Percentiles rank a stretch among this genome's conserved stretches.
Conservation (phyloP, 2,329 filamentous ascomycete species). For the Rutstroemia sp. region DNA sequence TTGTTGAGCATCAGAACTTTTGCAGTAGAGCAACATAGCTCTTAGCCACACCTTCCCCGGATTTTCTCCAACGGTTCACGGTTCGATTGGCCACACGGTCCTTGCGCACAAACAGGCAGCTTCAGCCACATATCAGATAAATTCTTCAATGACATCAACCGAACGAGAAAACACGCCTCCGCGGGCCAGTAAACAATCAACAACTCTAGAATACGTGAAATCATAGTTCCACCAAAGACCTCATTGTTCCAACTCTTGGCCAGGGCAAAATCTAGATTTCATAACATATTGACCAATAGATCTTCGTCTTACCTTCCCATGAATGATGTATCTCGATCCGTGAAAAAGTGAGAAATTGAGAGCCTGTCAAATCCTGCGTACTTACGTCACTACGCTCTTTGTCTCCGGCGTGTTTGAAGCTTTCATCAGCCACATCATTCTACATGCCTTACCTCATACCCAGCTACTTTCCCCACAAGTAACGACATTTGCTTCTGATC, state of each 20-base stretch:
- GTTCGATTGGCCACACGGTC: too few relatives aligned
- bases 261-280: neutral
- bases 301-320: neutral
- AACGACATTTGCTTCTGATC: neutral
- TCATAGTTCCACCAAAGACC: neutral
- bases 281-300: neutral
- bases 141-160: too few relatives aligned
- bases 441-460: neutral
- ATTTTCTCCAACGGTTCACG: neutral
- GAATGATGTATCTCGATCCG: neutral
- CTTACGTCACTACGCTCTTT: neutral
- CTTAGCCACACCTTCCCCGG: neutral
- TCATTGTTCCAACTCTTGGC: slow-evolving; percentile 5
- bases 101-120: too few relatives aligned
- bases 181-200: neutral
- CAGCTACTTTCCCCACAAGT: neutral
- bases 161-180: too few relatives aligned
- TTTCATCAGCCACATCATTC: neutral
- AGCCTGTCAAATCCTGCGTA: neutral
- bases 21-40: too few relatives aligned
- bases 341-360: too few relatives aligned
- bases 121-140: neutral
- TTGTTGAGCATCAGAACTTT: too few relatives aligned
- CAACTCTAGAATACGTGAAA: neutral
- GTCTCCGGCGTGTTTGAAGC: neutral